A percentile compares a stretch with the other conserved stretches of the same genome.
phyloP scores from a whole-genome alignment of 768 basidiomycete species.

The Suillus subaureus region DNA sequence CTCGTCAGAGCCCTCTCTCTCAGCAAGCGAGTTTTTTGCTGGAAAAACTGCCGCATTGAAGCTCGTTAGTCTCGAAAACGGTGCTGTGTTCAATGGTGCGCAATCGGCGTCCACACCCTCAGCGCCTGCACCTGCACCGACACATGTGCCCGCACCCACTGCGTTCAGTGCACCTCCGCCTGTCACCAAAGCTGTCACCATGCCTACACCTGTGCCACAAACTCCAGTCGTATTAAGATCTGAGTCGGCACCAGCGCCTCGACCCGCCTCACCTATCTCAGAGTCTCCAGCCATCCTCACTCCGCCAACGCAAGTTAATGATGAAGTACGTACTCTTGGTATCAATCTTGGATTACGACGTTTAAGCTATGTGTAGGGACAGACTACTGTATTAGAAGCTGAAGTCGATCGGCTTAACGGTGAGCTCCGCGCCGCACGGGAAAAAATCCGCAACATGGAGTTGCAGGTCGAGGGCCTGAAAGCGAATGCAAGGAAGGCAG shows the following conservation, averaged over 20 bases:
- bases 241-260: constrained; percentile 17
- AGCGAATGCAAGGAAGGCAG: constrained; percentile 77
- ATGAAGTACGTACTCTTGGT: constrained; percentile 34
- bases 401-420: constrained; percentile 65
- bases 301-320: constrained; percentile 22
- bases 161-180: constrained; percentile 29
- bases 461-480: constrained; percentile 76
- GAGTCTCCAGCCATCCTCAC: constrained; percentile 17
- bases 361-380: constrained; percentile 13
- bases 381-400: constrained; percentile 35
- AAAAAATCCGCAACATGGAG: constrained; percentile 83
- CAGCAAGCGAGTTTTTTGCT: constrained; percentile 83
- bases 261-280: constrained; percentile 10
- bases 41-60: constrained; percentile 82
- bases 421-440: constrained; percentile 78
- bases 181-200: constrained; percentile 35
- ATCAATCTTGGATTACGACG: background rate
- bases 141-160: constrained; percentile 29
- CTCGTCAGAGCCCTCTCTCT: constrained; percentile 76
- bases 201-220: constrained; percentile 20
- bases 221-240: constrained; percentile 14
- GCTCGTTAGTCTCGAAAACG: constrained; percentile 78
- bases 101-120: constrained; percentile 19
- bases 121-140: constrained; percentile 30
- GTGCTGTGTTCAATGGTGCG: constrained; percentile 42